Evolutionary conservation across 768 basidiomycete species (phyloP), one percentile per base, ranked within the genome.

Genomic region (Amanita muscaria): DNA sequence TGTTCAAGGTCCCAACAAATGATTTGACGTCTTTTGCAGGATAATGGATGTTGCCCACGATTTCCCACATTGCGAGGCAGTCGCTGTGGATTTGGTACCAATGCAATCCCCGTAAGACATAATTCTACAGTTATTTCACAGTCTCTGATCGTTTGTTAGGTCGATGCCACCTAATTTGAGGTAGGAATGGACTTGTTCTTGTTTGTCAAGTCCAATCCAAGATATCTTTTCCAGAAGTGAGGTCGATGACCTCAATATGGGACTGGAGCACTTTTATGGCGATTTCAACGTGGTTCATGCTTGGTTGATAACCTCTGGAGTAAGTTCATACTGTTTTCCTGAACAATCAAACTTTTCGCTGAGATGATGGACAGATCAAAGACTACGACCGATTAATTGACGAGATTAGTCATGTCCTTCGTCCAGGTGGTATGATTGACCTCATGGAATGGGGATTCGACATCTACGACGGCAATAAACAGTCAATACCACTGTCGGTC

Each of bases 161-260:
- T 57, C 67, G 25, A 79, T 87, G 75, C 85, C 83, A 29, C 65
- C 64, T 32, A 88, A 88, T 57, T 74, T 76, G 61, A 77, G 83
- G 81, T 85, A 46, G 48, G 50, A n/a, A n/a, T n/a, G n/a, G n/a
- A n/a, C n/a, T n/a, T n/a, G n/a, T n/a, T n/a, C n/a, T n/a, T n/a
- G n/a, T n/a, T n/a, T n/a, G n/a, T n/a, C 34, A 29, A 14, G 21
- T 2, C 19, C 24, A 39, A 35, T 40, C 48, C 22, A 27, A 29
- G 7, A 6, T 29, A 6, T 29, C 40, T 49, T 40, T 41, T 54
- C 22, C 50, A 88, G 85, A 67, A 85, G 80, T 54, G 86, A 89
- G 59, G 74, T 88, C 6, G 87, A 88, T 57, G 87, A 89, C 57
- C 79, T 88, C 57, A 89, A 89, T 62, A 74, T 88, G 14, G 86